A percentile compares a stretch with the other conserved stretches of the same genome.
Conservation (phyloP, 495 filamentous ascomycete species). For the Podospora pseudocomata region DNA sequence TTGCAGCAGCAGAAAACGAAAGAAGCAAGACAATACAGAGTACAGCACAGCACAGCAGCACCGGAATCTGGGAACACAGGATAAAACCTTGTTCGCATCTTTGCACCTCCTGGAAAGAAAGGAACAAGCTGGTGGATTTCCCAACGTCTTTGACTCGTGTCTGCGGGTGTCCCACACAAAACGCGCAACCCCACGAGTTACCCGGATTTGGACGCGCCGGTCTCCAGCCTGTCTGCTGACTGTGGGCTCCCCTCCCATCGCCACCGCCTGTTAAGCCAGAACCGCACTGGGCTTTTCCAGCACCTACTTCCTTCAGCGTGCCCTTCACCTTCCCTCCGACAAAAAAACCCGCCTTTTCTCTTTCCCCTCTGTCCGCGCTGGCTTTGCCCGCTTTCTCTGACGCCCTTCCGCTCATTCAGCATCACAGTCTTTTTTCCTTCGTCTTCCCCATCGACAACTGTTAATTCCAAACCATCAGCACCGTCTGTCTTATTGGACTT, state of each 20-base stretch:
- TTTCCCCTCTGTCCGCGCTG: conserved; percentile 21
- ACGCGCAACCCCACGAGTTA: conserved; percentile 4
- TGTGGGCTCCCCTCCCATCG: background rate
- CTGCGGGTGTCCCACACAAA: background rate
- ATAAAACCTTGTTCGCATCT: conserved; percentile 8
- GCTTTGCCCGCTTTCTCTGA: conserved; percentile 20
- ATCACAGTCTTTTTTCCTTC: conserved; percentile 26
- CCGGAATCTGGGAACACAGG: conserved; percentile 6
- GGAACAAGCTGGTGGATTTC: background rate
- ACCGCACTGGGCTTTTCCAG: conserved; percentile 6
- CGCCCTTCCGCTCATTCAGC: conserved; percentile 33
- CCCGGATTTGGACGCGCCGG: conserved; percentile 13
- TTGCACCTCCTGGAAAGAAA: background rate
- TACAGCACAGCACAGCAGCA: background rate
- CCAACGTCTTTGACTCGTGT: conserved; percentile 12
- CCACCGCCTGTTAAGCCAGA: conserved; percentile 11
- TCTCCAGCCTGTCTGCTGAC: background rate
- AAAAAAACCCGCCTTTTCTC: conserved; percentile 2
- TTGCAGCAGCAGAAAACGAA: background rate
- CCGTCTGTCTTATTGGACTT: conserved; percentile 17
- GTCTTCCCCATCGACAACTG: conserved; percentile 14
- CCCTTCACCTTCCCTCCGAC: background rate
- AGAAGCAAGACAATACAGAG: background rate
- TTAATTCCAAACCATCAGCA: conserved; percentile 24
- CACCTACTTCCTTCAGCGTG: background rate